phyloP scores from a whole-genome alignment of 139 green algal species.

The Dunaliella primolecta region DNA sequence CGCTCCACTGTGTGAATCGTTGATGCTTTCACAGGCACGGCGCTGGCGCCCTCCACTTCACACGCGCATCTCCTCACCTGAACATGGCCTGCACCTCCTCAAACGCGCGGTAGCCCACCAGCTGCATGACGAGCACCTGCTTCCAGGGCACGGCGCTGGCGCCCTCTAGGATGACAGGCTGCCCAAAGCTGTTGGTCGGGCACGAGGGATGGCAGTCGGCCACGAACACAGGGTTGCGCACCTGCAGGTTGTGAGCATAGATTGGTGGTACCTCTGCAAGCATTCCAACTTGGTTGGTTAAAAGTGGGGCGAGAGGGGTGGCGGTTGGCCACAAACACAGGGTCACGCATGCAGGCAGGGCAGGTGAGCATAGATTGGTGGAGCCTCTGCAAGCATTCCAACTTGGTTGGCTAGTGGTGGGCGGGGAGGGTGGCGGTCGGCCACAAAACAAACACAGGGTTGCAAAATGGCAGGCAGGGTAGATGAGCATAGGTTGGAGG shows the following conservation, averaged over 20 bases:
- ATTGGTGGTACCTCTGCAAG: not conserved
- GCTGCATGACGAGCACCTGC: slow-evolving; percentile 43
- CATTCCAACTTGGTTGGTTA: not conserved
- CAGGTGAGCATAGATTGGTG: not conserved
- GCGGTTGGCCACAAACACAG: too few species aligned
- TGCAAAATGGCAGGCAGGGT: too few species aligned
- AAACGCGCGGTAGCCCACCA: slow-evolving; percentile 38
- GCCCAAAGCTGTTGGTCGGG: slow-evolving; percentile 44
- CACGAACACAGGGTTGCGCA: slow-evolving; percentile 48
- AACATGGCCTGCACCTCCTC: slow-evolving; percentile 33
- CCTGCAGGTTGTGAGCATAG: slow-evolving; percentile 29
- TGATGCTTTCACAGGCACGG: too few species aligned
- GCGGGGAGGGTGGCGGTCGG: not conserved
- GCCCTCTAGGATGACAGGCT: slow-evolving; percentile 42
- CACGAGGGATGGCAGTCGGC: slow-evolving; percentile 50
- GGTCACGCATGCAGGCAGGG: not conserved
- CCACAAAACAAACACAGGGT: too few species aligned
- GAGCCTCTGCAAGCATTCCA: not conserved
- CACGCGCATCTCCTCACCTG: slow-evolving; percentile 17
- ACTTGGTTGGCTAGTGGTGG: not conserved
- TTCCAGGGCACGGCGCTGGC: slow-evolving; percentile 43
- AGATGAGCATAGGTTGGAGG: too few species aligned
- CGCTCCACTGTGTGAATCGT: too few species aligned
- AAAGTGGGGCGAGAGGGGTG: not conserved
- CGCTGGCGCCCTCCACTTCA: too few species aligned